Base-by-base conservation (phyloP, 352 stramenopile species). In the Globisporangium lucens region DNA sequence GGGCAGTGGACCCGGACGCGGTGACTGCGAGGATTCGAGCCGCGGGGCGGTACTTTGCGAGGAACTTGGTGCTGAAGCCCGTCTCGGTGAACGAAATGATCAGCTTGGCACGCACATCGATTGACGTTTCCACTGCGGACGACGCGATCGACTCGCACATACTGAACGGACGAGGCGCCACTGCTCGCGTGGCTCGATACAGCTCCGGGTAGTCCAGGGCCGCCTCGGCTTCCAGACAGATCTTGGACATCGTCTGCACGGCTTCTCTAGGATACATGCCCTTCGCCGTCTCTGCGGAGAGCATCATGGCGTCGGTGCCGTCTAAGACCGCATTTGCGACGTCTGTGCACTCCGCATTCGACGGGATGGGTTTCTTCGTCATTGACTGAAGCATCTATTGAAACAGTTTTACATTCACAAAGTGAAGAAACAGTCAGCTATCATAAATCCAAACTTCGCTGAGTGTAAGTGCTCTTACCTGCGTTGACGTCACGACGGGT, bases 321-420 rank as follows among this genome's bases (percentile, higher is more conserved):
- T 99, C 98, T 9, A 99, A 76, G 41, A 99, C 97, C 38, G 98
- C 97, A 73, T 99, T 99, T 36, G 98, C 97, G 17, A 99, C 98
- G 77, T 99, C 98, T 6, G 97, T 98, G 74, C 96, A 99, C 77
- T 99, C 98, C 17, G 98, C 98, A 67, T 97, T 98, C 3, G 98
- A 99, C 36, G 98, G 98, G 46, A 86, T 83, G 33, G 94, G 97
- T 75, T 99, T 99, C 63, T 77, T 91, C 63, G 98, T 99, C 98
- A 99, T 99, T 17, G 91, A 99, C 74, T 99, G 98, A 15, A 99
- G 82, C 98, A 99, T 99, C 78, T 99, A 91, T n/a, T 36, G 29
- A 43, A 22, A 47, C 38, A 46, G 29, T 20, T 60, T 33, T 41
- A 52, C 22, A 65, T 30, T 55, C 22, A 46, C 30, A 47, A 56